These are phyloP conservation scores for Arabis alpina DNA, from an alignment of 345 rosid genomes.

Conservation along the genomic window DNA sequence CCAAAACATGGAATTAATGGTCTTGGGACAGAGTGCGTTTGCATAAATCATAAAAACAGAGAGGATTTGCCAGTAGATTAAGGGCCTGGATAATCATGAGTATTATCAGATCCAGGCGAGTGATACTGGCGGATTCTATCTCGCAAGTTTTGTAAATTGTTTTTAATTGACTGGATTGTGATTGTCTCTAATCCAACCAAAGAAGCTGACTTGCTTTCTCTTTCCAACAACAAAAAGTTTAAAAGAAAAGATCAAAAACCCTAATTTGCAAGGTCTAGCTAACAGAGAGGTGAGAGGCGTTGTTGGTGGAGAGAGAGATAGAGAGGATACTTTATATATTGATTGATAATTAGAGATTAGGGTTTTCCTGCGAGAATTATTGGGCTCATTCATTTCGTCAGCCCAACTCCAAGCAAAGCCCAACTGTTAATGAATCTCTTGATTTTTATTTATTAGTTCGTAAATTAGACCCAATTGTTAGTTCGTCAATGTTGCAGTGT, in stretches of 20 bases:
- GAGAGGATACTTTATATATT: conserved; percentile 3
- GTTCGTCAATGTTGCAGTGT: conserved; percentile 51
- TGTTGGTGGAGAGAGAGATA: background rate
- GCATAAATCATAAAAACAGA: background rate
- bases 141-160: conserved; percentile 34
- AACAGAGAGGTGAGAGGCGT: background rate
- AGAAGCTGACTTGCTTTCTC: conserved; percentile 42
- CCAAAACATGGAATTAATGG: conserved; percentile 43
- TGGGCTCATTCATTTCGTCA: conserved; percentile 9
- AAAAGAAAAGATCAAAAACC: background rate
- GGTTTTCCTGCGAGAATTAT: conserved; percentile 11
- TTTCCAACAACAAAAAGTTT: background rate
- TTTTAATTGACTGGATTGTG: conserved; percentile 32
- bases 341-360: conserved; percentile 14
- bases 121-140: conserved; percentile 36
- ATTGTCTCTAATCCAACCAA: conserved; percentile 30
- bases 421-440: background rate
- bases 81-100: conserved; percentile 44
- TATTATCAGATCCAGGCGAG: conserved; percentile 46
- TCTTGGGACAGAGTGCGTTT: conserved; percentile 50
- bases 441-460: no score
- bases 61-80: conserved; percentile 36
- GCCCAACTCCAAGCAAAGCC: background rate
- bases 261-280: no score
- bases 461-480: no score